phyloP scores from a whole-genome alignment of 164 flowering plant species.

The Vitis cinerea region DNA sequence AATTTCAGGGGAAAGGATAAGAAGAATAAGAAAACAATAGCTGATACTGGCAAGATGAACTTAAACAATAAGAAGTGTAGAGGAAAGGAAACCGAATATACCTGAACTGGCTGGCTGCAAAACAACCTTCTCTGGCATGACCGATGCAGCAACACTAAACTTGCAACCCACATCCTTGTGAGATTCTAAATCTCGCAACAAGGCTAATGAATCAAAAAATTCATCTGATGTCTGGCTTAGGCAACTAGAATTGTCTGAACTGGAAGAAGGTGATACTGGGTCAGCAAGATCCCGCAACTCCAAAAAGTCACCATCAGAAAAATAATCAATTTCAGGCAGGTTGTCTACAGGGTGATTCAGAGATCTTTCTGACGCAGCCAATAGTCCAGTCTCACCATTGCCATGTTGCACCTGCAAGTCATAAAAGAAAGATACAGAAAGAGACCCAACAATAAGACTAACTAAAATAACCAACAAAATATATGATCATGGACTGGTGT shows the following conservation, averaged over 20 bases:
- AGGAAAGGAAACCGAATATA: conserved; percentile 8
- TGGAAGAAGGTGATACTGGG: conserved; percentile 39
- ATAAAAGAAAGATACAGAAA: background rate
- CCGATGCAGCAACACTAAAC: conserved; percentile 18
- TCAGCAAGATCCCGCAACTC: conserved; percentile 46
- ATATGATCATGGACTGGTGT: no score
- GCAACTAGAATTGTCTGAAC: conserved; percentile 49
- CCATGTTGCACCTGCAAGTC: conserved; percentile 24
- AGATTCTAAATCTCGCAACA: conserved; percentile 33
- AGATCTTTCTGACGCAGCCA: conserved; percentile 3
- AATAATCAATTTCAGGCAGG: conserved; percentile 16
- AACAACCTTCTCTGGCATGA: conserved; percentile 21
- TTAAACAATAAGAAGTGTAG: background rate
- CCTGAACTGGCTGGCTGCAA: conserved; percentile 33
- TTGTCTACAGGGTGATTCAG: conserved; percentile 5
- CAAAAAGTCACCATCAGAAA: conserved; percentile 38
- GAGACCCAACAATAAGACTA: background rate
- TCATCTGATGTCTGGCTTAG: conserved; percentile 46
- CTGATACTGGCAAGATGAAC: no score
- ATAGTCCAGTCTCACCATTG: background rate
- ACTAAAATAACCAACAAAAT: background rate
- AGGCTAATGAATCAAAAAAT: conserved; percentile 36
- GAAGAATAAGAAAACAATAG: no score
- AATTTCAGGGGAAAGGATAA: no score
- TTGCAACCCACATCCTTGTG: conserved; percentile 23